A percentile compares a stretch with the other conserved stretches of the same genome.
These are phyloP conservation scores for Suillus brevipes DNA, from an alignment of 768 basidiomycete species.

Conservation along the genomic window DNA sequence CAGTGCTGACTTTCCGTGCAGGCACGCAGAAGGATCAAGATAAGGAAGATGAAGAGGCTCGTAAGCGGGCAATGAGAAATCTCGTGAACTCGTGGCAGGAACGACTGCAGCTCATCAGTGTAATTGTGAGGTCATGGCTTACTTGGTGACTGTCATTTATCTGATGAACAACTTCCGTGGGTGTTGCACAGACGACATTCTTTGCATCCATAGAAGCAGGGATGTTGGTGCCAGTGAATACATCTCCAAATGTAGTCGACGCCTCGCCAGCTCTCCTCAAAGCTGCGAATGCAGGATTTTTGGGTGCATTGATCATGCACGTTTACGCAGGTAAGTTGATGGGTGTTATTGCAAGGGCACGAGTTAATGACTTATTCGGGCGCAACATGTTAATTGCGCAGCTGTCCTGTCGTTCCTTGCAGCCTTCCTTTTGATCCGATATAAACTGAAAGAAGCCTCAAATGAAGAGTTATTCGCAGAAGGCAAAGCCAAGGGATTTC, in stretches of 20 bases:
- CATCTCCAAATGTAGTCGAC: slow-evolving; percentile 21
- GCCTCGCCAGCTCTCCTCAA: slow-evolving; percentile 16
- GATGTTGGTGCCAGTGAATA: slow-evolving; percentile 43
- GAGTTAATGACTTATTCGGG: neutral
- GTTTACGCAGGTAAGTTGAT: slow-evolving; percentile 45
- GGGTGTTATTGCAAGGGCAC: slow-evolving; percentile 27
- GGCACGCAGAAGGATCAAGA: slow-evolving; percentile 54
- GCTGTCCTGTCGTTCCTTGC: slow-evolving; percentile 52
- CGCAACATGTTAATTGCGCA: slow-evolving; percentile 8
- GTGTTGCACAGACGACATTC: slow-evolving; percentile 52
- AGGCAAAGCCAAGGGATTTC: slow-evolving; percentile 13
- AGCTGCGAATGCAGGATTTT: slow-evolving; percentile 46
- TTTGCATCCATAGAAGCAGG: slow-evolving; percentile 60
- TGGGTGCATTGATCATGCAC: slow-evolving; percentile 56
- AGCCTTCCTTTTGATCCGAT: slow-evolving; percentile 55
- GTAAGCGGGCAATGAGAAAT: slow-evolving; percentile 46
- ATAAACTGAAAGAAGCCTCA: slow-evolving; percentile 54
- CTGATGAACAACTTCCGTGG: neutral
- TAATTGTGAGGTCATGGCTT: slow-evolving; percentile 45
- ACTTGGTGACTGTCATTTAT: neutral
- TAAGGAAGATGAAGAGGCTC: slow-evolving; percentile 44
- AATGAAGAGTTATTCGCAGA: slow-evolving; percentile 45
- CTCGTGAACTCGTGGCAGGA: slow-evolving; percentile 65
- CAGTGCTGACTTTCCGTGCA: slow-evolving; percentile 14
- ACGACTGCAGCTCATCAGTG: slow-evolving; percentile 57